phyloP scores from a whole-genome alignment of 495 filamentous ascomycete genomes.

The Aspergillus ostianus region DNA sequence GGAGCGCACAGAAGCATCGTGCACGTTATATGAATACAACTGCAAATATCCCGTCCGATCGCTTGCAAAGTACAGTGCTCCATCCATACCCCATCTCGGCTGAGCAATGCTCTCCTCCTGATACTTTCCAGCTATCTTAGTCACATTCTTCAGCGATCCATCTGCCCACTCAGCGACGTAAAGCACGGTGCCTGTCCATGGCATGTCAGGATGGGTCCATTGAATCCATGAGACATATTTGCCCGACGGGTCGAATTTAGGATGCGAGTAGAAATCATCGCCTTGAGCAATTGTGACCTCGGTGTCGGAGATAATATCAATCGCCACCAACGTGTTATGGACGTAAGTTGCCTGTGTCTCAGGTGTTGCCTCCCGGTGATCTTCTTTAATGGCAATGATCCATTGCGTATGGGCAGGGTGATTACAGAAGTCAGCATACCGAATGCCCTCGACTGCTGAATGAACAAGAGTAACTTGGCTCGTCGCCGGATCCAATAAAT shows the following conservation, averaged over 20 bases:
- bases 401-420: constrained; percentile 32
- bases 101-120: constrained; percentile 38
- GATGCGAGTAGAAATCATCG: constrained; percentile 50
- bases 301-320: constrained; percentile 18
- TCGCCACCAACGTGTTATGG: constrained; percentile 26
- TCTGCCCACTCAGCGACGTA: constrained; percentile 35
- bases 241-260: constrained; percentile 46
- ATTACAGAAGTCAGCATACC: constrained; percentile 37
- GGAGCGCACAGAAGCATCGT: constrained; percentile 1
- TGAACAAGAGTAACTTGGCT: constrained; percentile 20
- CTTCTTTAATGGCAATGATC: constrained; percentile 47
- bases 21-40: constrained; percentile 29
- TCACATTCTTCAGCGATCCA: constrained; percentile 23
- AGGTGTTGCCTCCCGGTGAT: constrained; percentile 37
- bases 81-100: constrained; percentile 44
- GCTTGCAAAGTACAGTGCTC: constrained; percentile 41
- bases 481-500: constrained; percentile 30
- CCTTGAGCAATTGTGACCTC: constrained; percentile 27
- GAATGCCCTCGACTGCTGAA: constrained; percentile 26
- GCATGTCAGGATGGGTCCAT: constrained; percentile 52
- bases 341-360: constrained; percentile 26
- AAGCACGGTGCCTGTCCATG: constrained; percentile 45
- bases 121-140: constrained; percentile 29
- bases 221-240: constrained; percentile 46
- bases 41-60: constrained; percentile 45